Evolutionary conservation across 1,284 basidiomycete species (phyloP).

Genomic region (Phlebopus sp.): DNA sequence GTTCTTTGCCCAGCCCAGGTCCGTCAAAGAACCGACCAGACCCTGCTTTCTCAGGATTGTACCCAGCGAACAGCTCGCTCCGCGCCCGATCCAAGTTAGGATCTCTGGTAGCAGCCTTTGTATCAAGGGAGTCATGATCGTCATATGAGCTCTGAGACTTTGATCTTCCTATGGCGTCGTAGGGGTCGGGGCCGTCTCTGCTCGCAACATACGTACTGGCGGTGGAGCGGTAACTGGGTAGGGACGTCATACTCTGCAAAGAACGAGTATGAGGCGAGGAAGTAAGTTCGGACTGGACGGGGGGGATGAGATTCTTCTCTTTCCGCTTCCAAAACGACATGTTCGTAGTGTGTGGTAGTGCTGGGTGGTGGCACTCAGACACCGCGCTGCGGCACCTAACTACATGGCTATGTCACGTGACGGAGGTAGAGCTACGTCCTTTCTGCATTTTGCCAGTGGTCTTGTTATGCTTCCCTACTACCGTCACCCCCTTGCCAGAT

Average conservation of each 20-base stretch:
- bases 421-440: too few species aligned
- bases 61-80: conserved; percentile 73
- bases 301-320: conserved; percentile 69
- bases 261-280: conserved; percentile 32
- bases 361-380: too few species aligned
- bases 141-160: conserved; percentile 22
- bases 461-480: conserved; percentile 72
- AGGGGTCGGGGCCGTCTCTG: conserved; percentile 57
- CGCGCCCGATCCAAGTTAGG: conserved; percentile 64
- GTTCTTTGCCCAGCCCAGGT: conserved; percentile 43
- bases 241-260: conserved; percentile 37
- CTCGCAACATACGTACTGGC: conserved; percentile 63
- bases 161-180: conserved; percentile 31
- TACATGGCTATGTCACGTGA: too few species aligned
- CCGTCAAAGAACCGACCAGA: conserved; percentile 70
- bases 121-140: conserved; percentile 21
- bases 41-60: conserved; percentile 54
- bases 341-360: neutral
- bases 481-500: conserved; percentile 81
- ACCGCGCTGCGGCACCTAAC: too few species aligned
- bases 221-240: conserved; percentile 49
- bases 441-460: neutral
- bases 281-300: conserved; percentile 40
- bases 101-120: conserved; percentile 49
- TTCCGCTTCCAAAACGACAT: conserved; percentile 83